Evolutionary conservation across 2,329 filamentous ascomycete species (phyloP), one percentile per base, ranked within the genome.

Genomic region (Cryphonectria naterciae): DNA sequence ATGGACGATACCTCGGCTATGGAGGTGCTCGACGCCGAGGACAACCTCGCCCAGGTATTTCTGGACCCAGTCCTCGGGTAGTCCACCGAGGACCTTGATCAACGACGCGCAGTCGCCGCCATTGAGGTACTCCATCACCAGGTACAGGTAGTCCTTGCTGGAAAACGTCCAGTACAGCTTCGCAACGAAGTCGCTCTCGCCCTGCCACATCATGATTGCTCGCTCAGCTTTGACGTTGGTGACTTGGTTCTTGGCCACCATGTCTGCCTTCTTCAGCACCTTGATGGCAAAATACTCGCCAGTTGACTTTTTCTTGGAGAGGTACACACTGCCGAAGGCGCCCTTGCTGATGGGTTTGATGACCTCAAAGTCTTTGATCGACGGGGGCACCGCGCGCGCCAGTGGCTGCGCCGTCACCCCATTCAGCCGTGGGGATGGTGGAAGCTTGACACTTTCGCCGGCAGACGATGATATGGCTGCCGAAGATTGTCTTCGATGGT

Each of bases 151-250:
- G 78, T 99, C 96, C 79, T 99, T 99, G 86, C 95, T 99, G 4
- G 96, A 97, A 78, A 99, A 99, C 0, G 96, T 99, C 97, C 97
- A 99, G 83, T 98, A 99, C 17, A 99, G 87, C 83, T 99, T 99
- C 37, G 96, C 96, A 70, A 99, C 96, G 79, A 99, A 99, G 72
- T 99, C 96, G 80, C 97, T 99, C 81, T 98, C 94, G 32, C 96
- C 96, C 83, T 99, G 96, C 93, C 96, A 98, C 96, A 99, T 99
- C 96, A 99, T 98, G 79, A 99, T 99, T 32, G 97, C 97, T 75
- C 96, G 89, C 82, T 99, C 96, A 11, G 97, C 96, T 82, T 99
- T 98, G 77, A 99, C 96, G 78, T 99, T 99, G 75, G 96, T 97
- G 76, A 99, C 95, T 79, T 99, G 96, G 80, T 99, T 99, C 82